Evolutionary conservation across 192 early-diverging fungal genomes (phyloP).

Genomic region (Spizellomyces sp.): DNA sequence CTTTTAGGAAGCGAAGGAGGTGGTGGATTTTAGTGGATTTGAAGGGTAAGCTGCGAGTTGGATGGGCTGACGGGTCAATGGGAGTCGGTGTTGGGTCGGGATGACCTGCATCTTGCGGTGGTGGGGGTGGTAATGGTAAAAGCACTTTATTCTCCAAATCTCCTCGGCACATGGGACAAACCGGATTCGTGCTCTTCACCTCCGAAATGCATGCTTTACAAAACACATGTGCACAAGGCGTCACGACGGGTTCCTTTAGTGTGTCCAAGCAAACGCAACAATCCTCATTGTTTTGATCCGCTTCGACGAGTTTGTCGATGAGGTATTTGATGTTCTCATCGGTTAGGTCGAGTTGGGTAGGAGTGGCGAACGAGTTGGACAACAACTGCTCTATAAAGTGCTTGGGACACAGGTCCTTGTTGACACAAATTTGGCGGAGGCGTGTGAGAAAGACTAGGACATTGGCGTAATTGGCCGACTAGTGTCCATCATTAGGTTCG

Average conservation of each 20-base stretch:
- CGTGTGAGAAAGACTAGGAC: neutral
- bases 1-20: too few species aligned
- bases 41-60: too few species aligned
- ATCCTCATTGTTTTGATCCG: constrained; percentile 1
- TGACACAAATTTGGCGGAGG: neutral
- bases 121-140: too few species aligned
- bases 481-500: too few species aligned
- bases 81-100: too few species aligned
- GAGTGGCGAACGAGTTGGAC: neutral
- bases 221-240: neutral
- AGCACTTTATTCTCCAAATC: too few species aligned
- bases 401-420: neutral
- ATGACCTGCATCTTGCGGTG: too few species aligned
- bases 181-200: neutral
- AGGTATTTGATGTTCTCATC: neutral
- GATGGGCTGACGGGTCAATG: too few species aligned
- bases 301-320: neutral
- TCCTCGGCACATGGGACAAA: too few species aligned
- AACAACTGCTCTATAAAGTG: neutral
- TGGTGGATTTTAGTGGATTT: too few species aligned
- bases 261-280: neutral
- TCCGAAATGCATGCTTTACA: neutral
- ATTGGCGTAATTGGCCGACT: neutral
- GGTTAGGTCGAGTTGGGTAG: neutral
- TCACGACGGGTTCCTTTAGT: neutral